A percentile compares a stretch with the other conserved stretches of the same genome.
Conservation (phyloP, 306 rosid genomes). For the Neltuma alba region DNA sequence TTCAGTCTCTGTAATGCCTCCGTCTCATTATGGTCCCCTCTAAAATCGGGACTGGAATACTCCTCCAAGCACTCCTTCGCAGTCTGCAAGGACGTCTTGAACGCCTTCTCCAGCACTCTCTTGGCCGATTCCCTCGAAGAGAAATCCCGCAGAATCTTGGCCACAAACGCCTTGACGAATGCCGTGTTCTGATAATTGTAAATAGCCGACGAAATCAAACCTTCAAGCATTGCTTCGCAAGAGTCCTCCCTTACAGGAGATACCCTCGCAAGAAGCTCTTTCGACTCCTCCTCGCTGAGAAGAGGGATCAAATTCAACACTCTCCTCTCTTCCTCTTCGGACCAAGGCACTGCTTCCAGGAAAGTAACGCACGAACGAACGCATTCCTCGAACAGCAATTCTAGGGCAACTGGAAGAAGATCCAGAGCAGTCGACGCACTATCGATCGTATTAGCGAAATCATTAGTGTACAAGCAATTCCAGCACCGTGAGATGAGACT, state of each 20-base stretch:
- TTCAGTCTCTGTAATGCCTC: constrained; percentile 91
- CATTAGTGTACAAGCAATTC: constrained; percentile 68
- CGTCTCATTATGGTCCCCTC: constrained; percentile 82
- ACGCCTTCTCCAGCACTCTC: constrained; percentile 84
- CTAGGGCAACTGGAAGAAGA: constrained; percentile 79
- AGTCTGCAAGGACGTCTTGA: constrained; percentile 59
- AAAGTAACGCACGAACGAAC: constrained; percentile 65
- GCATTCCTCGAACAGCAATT: constrained; percentile 83
- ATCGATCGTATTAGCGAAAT: constrained; percentile 47
- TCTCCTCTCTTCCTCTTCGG: constrained; percentile 78
- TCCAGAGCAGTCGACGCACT: constrained; percentile 65
- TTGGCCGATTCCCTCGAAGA: constrained; percentile 72
- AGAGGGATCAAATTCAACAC: constrained; percentile 67
- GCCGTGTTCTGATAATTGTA: constrained; percentile 75
- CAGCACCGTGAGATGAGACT: constrained; percentile 58
- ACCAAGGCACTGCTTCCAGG: constrained; percentile 95
- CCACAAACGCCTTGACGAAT: constrained; percentile 85
- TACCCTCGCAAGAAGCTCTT: constrained; percentile 79
- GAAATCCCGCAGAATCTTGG: constrained; percentile 74
- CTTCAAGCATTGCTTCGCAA: constrained; percentile 76
- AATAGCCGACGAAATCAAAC: constrained; percentile 61
- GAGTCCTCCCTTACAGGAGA: constrained; percentile 54
- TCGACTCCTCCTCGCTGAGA: constrained; percentile 69
- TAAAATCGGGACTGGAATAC: constrained; percentile 75
- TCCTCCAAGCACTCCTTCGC: constrained; percentile 89